These are phyloP conservation scores for Capronia epimyces DNA, from an alignment of 2,329 filamentous ascomycete genomes.

Conservation along the genomic window DNA sequence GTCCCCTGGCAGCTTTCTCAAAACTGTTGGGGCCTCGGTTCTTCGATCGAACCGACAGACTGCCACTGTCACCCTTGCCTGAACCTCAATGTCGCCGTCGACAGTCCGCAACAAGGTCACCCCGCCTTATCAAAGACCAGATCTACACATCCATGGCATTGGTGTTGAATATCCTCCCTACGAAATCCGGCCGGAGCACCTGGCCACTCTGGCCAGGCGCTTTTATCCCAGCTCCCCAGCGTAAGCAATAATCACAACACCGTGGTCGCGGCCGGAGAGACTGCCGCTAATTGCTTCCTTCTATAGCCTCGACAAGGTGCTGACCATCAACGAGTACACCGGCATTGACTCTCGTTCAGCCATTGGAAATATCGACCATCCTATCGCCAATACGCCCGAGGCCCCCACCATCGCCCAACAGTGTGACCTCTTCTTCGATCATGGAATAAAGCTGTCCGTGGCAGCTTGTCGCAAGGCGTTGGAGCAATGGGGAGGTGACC, in stretches of 20 bases:
- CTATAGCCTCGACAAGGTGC: constrained; percentile 56
- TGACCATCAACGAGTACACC: constrained; percentile 59
- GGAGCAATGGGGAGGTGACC: constrained; percentile 31
- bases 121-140: constrained; percentile 37
- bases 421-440: constrained; percentile 29
- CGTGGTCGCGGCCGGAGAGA: not conserved
- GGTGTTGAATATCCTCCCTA: constrained; percentile 58
- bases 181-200: constrained; percentile 45
- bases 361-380: constrained; percentile 57
- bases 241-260: constrained; percentile 48
- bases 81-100: constrained; percentile 30
- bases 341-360: constrained; percentile 60
- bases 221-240: constrained; percentile 57
- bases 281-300: constrained; percentile 1
- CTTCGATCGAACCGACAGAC: not conserved
- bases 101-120: constrained; percentile 25
- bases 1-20: too few relatives aligned
- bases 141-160: constrained; percentile 54
- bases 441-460: constrained; percentile 33
- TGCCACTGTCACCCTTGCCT: not conserved
- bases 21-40: not conserved
- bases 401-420: constrained; percentile 30
- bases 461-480: constrained; percentile 32
- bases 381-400: constrained; percentile 51
- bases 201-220: constrained; percentile 50